A percentile compares a stretch with the other conserved stretches of the same genome.
Conservation (phyloP, 129 eudicot genomes). For the Pittosporum tobira region DNA sequence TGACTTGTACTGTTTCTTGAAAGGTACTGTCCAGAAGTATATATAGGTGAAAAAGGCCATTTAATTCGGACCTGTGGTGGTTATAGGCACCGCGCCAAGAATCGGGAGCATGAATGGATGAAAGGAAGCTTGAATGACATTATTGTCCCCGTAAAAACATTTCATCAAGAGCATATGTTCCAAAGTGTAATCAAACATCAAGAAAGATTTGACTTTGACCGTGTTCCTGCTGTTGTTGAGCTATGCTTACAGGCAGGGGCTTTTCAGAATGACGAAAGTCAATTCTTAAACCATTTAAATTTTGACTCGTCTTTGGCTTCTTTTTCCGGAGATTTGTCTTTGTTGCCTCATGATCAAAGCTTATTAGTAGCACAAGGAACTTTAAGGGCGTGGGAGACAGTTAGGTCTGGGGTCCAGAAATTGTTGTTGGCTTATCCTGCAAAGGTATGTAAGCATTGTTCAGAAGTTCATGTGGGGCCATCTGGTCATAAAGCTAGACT, state of each 20-base stretch:
- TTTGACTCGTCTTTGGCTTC: slow-evolving; percentile 2
- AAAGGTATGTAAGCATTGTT: slow-evolving; percentile 69
- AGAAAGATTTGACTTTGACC: slow-evolving; percentile 67
- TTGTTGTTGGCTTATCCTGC: slow-evolving; percentile 62
- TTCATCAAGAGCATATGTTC: slow-evolving; percentile 50
- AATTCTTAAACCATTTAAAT: slow-evolving; percentile 5
- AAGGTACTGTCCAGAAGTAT: slow-evolving; percentile 86
- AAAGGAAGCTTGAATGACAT: slow-evolving; percentile 53
- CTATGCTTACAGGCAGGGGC: slow-evolving; percentile 86
- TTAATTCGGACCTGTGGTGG: slow-evolving; percentile 69
- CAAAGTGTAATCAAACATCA: slow-evolving; percentile 61
- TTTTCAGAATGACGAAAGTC: slow-evolving; percentile 16
- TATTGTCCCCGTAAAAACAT: slow-evolving; percentile 73
- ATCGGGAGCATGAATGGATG: slow-evolving; percentile 61
- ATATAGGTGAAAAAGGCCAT: slow-evolving; percentile 76
- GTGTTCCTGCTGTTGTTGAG: slow-evolving; percentile 77
- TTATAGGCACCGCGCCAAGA: slow-evolving; percentile 48
- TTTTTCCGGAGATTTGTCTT: slow-evolving; percentile 17
- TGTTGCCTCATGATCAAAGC: slow-evolving; percentile 34
- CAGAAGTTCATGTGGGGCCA: slow-evolving; percentile 87
- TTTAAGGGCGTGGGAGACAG: slow-evolving; percentile 66
- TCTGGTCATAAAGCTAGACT: slow-evolving; percentile 94
- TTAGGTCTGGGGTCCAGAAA: slow-evolving; percentile 60
- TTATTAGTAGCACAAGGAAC: slow-evolving; percentile 41
- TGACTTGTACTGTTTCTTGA: slow-evolving; percentile 4